A percentile compares a stretch with the other conserved stretches of the same genome.
Conservation (phyloP, 768 basidiomycete genomes). For the Tubosaeta sp. region DNA sequence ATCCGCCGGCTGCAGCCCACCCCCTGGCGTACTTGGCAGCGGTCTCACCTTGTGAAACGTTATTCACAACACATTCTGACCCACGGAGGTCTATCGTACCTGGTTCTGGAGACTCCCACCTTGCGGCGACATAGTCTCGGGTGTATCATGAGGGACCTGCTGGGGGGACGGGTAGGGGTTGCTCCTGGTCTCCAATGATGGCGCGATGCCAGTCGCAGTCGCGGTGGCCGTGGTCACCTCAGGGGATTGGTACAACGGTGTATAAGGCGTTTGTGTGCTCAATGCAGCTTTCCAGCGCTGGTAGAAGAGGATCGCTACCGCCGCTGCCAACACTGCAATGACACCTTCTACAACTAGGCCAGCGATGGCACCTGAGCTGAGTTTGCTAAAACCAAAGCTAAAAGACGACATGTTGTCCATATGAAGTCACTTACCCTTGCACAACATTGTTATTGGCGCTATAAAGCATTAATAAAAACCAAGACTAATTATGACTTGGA, state of each 20-base stretch:
- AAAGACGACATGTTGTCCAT: not conserved
- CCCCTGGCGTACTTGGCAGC: constrained; percentile 3
- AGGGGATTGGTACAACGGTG: constrained; percentile 1
- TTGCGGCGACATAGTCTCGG: not conserved
- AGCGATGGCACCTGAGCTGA: constrained; percentile 22
- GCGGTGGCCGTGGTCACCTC: not conserved
- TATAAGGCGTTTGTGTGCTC: constrained; percentile 1
- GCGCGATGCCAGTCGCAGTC: constrained; percentile 1
- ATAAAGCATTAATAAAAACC: not conserved
- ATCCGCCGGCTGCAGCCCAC: not conserved
- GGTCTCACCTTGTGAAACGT: constrained; percentile 10
- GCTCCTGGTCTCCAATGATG: constrained; percentile 7
- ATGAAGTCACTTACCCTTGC: constrained; percentile 13
- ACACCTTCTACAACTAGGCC: constrained; percentile 18
- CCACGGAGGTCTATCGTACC: constrained; percentile 4
- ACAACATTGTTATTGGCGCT: not conserved
- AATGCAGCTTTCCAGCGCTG: constrained; percentile 18
- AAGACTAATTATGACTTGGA: not conserved
- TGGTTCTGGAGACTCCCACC: not conserved
- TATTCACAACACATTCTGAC: not conserved
- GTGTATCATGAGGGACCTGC: not conserved
- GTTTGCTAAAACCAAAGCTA: constrained; percentile 9
- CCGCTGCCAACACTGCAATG: constrained; percentile 12
- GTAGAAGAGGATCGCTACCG: constrained; percentile 17
- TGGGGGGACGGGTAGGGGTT: not conserved